Evolutionary conservation across 495 filamentous ascomycete genomes (phyloP), one percentile per base, ranked within the genome.

Genomic region (Hypomontagnella submonticulosa): DNA sequence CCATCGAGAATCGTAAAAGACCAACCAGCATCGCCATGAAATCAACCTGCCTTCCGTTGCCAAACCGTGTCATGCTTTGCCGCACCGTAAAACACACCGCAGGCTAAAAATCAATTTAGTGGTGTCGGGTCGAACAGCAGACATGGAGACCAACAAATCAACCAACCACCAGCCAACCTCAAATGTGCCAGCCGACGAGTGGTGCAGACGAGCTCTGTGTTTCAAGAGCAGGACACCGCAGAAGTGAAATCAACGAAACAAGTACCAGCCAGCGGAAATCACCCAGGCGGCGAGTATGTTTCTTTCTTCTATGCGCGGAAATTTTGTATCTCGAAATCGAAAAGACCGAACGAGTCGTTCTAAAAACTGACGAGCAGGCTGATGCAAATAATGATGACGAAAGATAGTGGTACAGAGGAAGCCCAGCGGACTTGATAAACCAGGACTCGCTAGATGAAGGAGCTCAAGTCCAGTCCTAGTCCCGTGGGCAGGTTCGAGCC

Each of bases 241-340:
- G 4, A 59, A 63, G 27, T 0, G 36, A 58, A 50, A 15, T 43
- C 4, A 51, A 49, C 48, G 53, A 56, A 63, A 58, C 54, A 12
- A 38, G 47, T 63, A 68, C 65, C 48, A 54, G 65, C 65, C 65
- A 55, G 40, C 50, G 59, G 65, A 68, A 42, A 68, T 68, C 65
- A 68, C 65, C 65, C 65, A 38, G 49, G 27, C 43, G 65, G 65
- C 65, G 65, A 59, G 65, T 68, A 62, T 42, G 59, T 58, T 62
- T 52, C 44, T 7, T 43, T 16, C 41, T 61, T 51, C 38, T 41
- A 34, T 40, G 18, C 16, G 33, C 42, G 19, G 20, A 42, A 27
- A 42, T 36, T 36, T 38, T 27, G 2, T 16, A 50, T 27, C 47
- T 30, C 47, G 30, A 37, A 27, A 4, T 19, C n/a, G 4, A 36